A percentile compares a stretch with the other conserved stretches of the same genome.
Evolutionary conservation across 768 basidiomycete genomes (phyloP).

Genomic region (Postia placenta): DNA sequence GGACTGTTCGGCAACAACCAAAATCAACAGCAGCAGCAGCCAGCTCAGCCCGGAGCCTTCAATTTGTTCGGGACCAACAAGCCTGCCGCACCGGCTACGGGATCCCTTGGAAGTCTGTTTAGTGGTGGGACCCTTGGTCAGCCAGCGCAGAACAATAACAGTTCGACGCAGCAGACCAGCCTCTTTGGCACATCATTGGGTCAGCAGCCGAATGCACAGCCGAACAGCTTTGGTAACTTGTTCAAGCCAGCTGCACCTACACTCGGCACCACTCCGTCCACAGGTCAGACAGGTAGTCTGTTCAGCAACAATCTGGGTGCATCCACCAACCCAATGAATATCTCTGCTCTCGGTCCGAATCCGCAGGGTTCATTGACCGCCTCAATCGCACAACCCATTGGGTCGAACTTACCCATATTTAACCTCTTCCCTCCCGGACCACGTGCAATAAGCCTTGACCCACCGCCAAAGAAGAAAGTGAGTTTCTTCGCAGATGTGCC

Average conservation of each 20-base stretch:
- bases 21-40: conserved; percentile 33
- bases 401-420: conserved; percentile 65
- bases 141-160: conserved; percentile 26
- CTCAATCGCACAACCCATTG: conserved; percentile 84
- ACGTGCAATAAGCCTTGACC: conserved; percentile 54
- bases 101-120: conserved; percentile 16
- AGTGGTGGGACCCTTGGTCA: conserved; percentile 43
- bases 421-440: conserved; percentile 70
- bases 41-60: conserved; percentile 21
- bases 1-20: conserved; percentile 11
- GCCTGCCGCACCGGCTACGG: conserved; percentile 21
- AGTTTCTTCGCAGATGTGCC: conserved; percentile 75
- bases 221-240: conserved; percentile 39
- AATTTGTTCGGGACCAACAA: conserved; percentile 28
- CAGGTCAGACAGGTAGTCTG: conserved; percentile 28
- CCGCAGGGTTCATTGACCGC: conserved; percentile 58
- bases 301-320: conserved; percentile 27
- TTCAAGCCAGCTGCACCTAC: conserved; percentile 50
- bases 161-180: conserved; percentile 22
- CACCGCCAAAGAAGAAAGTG: conserved; percentile 67
- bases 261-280: conserved; percentile 38
- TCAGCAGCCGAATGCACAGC: conserved; percentile 34
- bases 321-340: conserved; percentile 28
- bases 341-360: conserved; percentile 31
- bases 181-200: conserved; percentile 51